Conservation (phyloP, 164 flowering plant genomes). For the Aristolochia fimbriata region DNA sequence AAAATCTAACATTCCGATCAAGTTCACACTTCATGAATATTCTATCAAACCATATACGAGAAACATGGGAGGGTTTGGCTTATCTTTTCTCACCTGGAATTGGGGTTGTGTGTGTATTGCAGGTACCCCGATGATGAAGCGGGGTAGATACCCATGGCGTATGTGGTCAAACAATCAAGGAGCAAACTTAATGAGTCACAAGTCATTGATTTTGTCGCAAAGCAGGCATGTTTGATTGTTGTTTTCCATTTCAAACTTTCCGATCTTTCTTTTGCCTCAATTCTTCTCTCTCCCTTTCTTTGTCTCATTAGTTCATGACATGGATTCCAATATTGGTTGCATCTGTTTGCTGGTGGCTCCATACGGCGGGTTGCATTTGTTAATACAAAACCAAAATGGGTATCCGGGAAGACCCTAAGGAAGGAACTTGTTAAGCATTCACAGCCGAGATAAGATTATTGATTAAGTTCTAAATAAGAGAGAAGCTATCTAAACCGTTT, state of each 20-base stretch:
- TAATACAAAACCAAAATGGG: not conserved
- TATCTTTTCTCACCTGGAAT: no score
- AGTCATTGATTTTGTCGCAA: conserved; percentile 63
- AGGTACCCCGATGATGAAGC: conserved; percentile 84
- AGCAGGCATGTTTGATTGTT: conserved; percentile 37
- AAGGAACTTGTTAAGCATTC: not conserved
- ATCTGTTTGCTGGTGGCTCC: conserved; percentile 1
- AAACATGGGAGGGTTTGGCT: no score
- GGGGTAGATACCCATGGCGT: conserved; percentile 94
- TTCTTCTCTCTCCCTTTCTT: no score
- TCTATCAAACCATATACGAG: no score
- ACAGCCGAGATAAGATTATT: conserved; percentile 6
- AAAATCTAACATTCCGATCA: no score
- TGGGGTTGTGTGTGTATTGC: not conserved
- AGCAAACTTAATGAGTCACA: conserved; percentile 42
- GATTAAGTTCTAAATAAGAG: no score
- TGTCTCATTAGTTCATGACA: no score
- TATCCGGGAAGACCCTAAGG: conserved; percentile 5
- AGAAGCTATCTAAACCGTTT: no score
- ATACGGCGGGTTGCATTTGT: conserved; percentile 5
- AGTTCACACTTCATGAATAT: no score
- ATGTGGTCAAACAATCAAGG: conserved; percentile 59
- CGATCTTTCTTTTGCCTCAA: no score
- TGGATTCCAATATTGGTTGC: no score
- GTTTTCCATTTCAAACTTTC: not conserved